Conservation (phyloP, 139 green algal genomes). For the Coelastrella sp. region DNA sequence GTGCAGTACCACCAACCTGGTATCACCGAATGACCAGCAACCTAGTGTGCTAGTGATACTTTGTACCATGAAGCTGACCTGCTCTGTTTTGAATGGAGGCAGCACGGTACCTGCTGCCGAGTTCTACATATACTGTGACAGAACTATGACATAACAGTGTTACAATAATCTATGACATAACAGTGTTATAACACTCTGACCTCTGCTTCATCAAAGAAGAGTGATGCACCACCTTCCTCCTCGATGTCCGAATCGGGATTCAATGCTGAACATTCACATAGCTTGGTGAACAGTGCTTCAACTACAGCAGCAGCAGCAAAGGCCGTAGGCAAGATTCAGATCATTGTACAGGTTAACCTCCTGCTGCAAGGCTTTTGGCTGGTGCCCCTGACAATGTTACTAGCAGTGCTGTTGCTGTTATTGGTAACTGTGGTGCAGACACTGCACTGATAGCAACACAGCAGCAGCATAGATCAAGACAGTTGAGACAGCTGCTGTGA, state of each 20-base stretch:
- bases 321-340: not conserved
- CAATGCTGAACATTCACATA: conserved; percentile 68
- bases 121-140: not conserved
- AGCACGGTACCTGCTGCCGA: not conserved
- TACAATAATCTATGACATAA: no score
- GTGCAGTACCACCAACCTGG: not conserved
- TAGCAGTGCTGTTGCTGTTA: not conserved
- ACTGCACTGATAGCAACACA: no score
- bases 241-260: conserved; percentile 64
- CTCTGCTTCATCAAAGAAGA: conserved; percentile 71
- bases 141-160: not conserved
- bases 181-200: not conserved
- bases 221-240: conserved; percentile 52
- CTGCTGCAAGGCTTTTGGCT: no score
- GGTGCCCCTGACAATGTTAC: no score
- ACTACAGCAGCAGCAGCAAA: conserved; percentile 38
- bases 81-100: not conserved
- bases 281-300: conserved; percentile 58
- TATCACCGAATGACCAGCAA: no score
- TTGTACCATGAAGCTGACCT: not conserved
- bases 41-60: no score
- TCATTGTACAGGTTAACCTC: no score
- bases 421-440: not conserved
- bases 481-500: no score
- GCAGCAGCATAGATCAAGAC: no score